A percentile compares a stretch with the other conserved stretches of the same genome.
Evolutionary conservation across 192 early-diverging fungal species (phyloP).

Genomic region (Blastocladiella britannica): DNA sequence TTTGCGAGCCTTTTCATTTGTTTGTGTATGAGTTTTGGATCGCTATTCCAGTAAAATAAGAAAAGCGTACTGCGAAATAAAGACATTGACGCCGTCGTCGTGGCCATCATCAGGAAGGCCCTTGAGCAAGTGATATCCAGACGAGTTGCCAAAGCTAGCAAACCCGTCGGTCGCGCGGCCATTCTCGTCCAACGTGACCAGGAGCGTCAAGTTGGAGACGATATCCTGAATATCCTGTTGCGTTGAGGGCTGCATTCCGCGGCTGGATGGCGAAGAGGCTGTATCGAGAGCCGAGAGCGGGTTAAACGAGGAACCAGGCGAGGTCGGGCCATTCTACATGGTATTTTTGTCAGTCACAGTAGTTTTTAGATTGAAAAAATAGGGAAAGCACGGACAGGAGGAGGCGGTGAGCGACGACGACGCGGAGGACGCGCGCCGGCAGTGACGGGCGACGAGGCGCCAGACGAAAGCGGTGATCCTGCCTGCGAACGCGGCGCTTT

Average conservation of each 20-base stretch:
- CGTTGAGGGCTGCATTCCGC: neutral
- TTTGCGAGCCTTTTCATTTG: too few relatives aligned
- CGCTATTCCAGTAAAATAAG: too few relatives aligned
- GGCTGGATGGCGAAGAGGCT: too few relatives aligned
- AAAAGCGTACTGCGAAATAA: neutral
- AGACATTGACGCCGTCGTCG: neutral
- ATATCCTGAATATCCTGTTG: neutral
- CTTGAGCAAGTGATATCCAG: neutral
- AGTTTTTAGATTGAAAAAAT: too few relatives aligned
- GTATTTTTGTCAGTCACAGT: too few relatives aligned
- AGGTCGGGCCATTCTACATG: too few relatives aligned
- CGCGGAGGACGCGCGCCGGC: too few relatives aligned
- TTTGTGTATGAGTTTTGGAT: too few relatives aligned
- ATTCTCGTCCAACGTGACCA: neutral
- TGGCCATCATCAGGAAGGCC: neutral
- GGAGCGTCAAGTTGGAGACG: neutral
- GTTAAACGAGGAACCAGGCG: neutral
- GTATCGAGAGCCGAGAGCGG: too few relatives aligned
- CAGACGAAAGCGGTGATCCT: neutral
- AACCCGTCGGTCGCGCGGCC: neutral
- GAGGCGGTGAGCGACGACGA: neutral
- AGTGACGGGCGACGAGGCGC: neutral
- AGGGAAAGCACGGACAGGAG: too few relatives aligned
- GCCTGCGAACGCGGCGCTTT: neutral
- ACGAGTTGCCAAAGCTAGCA: neutral